Evolutionary conservation across 306 rosid genomes (phyloP), one percentile per base, ranked within the genome.

Genomic region (Macrotyloma uniflorum): DNA sequence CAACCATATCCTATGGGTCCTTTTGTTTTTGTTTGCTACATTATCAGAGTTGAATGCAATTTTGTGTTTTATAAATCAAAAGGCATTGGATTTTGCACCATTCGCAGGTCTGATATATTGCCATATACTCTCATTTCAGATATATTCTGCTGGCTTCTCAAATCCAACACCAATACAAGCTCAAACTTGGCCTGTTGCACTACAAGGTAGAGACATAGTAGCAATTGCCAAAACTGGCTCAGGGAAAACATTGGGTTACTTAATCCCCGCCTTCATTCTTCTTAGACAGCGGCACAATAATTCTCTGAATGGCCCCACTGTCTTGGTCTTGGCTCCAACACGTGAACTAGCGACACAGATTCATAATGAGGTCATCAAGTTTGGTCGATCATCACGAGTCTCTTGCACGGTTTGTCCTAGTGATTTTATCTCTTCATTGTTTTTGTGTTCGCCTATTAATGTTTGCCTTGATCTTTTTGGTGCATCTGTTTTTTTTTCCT

Each of bases 171-270:
- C 99, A 65, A 95, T 95, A 79, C 99, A 95, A 83, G 99, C 99
- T 76, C 99, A 95, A 82, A 95, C 99, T 45, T 95, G 99, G 99
- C 98, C 99, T 8, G 91, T 95, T 87, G 93, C 99, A 59, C 87
- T 95, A 53, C 97, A 95, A 84, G 90, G 97, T 80, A 84, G 96
- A 86, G 99, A 95, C 88, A 93, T 95, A 82, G 98, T 95, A 45
- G 99, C 99, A 50, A 90, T 95, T 85, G 99, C 99, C 19, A 95
- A 95, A 82, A 95, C 99, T 9, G 99, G 99, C 70, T 95, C 99
- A 16, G 99, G 99, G 20, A 95, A 95, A 84, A 95, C 99, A 68
- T 82, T 95, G 88, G 99, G 99, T 50, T 95, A 95, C 84, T 62
- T 95, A 83, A 86, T 95, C 13, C 99, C 99, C 67, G 99, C 99